Conservation (phyloP, 805 yeast species). For the Pichia californica region DNA sequence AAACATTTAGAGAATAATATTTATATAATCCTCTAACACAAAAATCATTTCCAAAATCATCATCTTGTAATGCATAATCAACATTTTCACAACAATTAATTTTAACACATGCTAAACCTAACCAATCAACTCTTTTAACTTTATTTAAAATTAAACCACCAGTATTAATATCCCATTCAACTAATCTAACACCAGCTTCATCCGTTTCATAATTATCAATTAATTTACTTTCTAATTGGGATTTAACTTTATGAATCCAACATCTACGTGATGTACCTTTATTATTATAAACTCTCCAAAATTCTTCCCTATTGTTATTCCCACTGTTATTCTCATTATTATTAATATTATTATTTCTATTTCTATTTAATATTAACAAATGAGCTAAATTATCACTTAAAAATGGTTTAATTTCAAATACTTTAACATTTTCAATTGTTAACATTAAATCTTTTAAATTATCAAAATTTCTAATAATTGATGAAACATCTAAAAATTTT, state of each 20-base stretch:
- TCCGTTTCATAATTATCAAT: conserved; percentile 27
- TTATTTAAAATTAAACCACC: conserved; percentile 52
- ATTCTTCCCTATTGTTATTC: conserved; percentile 12
- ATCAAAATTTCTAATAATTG: conserved; percentile 3
- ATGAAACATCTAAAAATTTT: conserved; percentile 8
- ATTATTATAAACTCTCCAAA: conserved; percentile 48
- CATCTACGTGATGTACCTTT: conserved; percentile 64
- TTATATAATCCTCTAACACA: conserved; percentile 47
- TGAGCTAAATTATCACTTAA: conserved; percentile 30
- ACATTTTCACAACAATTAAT: conserved; percentile 51
- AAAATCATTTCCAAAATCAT: conserved; percentile 48
- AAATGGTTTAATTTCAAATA: conserved; percentile 62
- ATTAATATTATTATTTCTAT: neutral
- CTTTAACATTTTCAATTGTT: conserved; percentile 22
- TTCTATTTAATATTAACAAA: conserved; percentile 20
- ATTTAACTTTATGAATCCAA: conserved; percentile 43
- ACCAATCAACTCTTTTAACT: conserved; percentile 40
- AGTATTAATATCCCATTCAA: conserved; percentile 55
- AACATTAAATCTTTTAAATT: conserved; percentile 1
- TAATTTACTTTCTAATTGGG: conserved; percentile 6
- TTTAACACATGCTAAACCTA: conserved; percentile 48
- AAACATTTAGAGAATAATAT: conserved; percentile 49
- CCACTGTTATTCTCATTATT: too few species aligned
- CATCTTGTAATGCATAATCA: conserved; percentile 34
- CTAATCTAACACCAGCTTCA: conserved; percentile 23